A percentile compares a stretch with the other conserved stretches of the same genome.
Conservation (phyloP, 768 basidiomycete genomes). For the Trametes cinnabarina region DNA sequence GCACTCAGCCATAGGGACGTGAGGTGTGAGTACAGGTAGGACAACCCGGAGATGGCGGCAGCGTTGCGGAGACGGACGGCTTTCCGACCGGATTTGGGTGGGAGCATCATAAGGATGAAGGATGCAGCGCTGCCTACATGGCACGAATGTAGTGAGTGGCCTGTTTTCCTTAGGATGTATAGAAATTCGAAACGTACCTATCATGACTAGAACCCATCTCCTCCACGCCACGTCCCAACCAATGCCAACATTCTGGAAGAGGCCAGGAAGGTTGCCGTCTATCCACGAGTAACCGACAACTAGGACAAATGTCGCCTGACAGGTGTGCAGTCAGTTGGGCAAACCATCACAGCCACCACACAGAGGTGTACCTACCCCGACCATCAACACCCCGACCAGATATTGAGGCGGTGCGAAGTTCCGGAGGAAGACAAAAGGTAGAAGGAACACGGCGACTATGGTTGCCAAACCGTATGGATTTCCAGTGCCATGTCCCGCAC, state of each 20-base stretch:
- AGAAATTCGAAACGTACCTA: slow-evolving; percentile 42
- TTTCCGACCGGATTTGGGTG: slow-evolving; percentile 47
- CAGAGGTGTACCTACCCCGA: slow-evolving; percentile 32
- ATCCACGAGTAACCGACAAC: slow-evolving; percentile 58
- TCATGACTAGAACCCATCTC: slow-evolving; percentile 48
- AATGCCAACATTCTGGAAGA: slow-evolving; percentile 47
- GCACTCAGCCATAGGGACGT: slow-evolving; percentile 41
- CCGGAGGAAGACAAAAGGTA: slow-evolving; percentile 50
- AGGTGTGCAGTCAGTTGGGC: neutral
- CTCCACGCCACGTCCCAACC: slow-evolving; percentile 54
- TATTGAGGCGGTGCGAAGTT: slow-evolving; percentile 44
- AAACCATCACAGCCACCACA: too few species aligned
- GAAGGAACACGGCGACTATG: slow-evolving; percentile 43
- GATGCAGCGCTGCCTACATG: slow-evolving; percentile 45
- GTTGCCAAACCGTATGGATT: slow-evolving; percentile 55
- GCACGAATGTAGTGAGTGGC: neutral
- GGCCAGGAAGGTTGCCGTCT: slow-evolving; percentile 43
- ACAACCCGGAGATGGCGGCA: slow-evolving; percentile 38
- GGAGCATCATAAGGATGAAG: slow-evolving; percentile 54
- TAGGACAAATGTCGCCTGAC: slow-evolving; percentile 43
- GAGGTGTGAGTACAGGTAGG: slow-evolving; percentile 42
- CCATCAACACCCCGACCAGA: slow-evolving; percentile 37
- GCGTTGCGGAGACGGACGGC: slow-evolving; percentile 46
- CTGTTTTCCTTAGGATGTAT: neutral
- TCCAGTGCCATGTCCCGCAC: slow-evolving; percentile 44